phyloP scores from a whole-genome alignment of 345 rosid genomes.

The Cardiospermum halicacabum region DNA sequence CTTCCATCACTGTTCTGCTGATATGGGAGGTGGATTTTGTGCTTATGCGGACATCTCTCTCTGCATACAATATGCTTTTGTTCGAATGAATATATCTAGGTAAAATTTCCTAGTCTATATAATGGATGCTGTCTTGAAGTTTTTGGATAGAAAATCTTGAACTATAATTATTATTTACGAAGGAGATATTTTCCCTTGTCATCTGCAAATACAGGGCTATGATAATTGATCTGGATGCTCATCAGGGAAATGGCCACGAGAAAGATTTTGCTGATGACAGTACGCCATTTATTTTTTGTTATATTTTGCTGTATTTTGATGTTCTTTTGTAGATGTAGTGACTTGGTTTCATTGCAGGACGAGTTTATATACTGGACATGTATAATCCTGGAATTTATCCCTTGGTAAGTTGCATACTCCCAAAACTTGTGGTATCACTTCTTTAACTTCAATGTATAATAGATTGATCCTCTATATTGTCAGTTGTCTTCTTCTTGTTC shows the following conservation, averaged over 20 bases:
- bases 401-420: conserved; percentile 46
- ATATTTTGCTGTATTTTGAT: conserved; percentile 9
- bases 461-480: background rate
- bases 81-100: conserved; percentile 66
- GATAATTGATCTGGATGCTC: conserved; percentile 98
- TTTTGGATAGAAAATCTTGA: background rate
- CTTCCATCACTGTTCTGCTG: conserved; percentile 89
- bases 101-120: conserved; percentile 13
- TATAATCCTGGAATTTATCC: conserved; percentile 90
- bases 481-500: background rate
- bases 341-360: conserved; percentile 40
- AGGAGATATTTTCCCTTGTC: conserved; percentile 8
- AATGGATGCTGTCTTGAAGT: conserved; percentile 10
- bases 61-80: conserved; percentile 76
- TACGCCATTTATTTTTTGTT: conserved; percentile 26
- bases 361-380: conserved; percentile 84
- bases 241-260: conserved; percentile 99
- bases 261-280: conserved; percentile 75
- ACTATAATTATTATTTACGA: background rate
- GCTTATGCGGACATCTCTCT: conserved; percentile 91
- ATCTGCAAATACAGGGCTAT: conserved; percentile 56
- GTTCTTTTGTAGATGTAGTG: conserved; percentile 14
- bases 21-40: conserved; percentile 87
- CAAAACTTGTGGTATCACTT: conserved; percentile 9
- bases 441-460: background rate